Conservation (phyloP, 1,284 basidiomycete genomes). For the Malassezia psittaci region DNA sequence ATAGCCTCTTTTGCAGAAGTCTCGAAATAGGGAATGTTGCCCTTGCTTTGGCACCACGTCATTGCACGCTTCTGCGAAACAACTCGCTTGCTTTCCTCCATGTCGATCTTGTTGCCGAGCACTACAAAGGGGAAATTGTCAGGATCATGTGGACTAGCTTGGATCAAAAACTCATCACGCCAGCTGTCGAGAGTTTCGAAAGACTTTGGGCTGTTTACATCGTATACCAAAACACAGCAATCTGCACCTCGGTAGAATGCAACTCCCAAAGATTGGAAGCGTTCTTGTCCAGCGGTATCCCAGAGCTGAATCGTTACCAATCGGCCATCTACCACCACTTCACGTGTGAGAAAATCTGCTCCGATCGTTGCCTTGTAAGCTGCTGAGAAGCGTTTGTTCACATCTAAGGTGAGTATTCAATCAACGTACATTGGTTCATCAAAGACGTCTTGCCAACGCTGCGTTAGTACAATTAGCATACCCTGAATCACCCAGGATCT, state of each 20-base stretch:
- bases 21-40: conserved; percentile 99
- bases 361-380: conserved; percentile 71
- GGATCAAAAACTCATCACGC: conserved; percentile 48
- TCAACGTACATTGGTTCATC: conserved; percentile 77
- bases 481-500: conserved; percentile 44
- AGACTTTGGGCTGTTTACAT: conserved; percentile 95
- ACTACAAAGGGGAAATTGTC: conserved; percentile 93
- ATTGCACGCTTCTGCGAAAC: conserved; percentile 99
- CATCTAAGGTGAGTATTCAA: conserved; percentile 52
- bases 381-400: conserved; percentile 98
- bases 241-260: conserved; percentile 94
- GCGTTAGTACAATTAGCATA: conserved; percentile 15
- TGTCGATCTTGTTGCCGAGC: conserved; percentile 98
- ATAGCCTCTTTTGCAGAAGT: conserved; percentile 99
- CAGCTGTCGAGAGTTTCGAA: conserved; percentile 65
- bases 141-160: conserved; percentile 94
- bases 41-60: conserved; percentile 99
- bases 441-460: conserved; percentile 99
- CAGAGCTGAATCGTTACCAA: conserved; percentile 98
- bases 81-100: conserved; percentile 97
- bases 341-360: conserved; percentile 68
- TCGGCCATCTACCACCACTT: conserved; percentile 95
- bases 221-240: conserved; percentile 97
- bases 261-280: conserved; percentile 37
- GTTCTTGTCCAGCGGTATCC: conserved; percentile 93